Conservation (phyloP, 1,284 basidiomycete genomes). For the Rhodotorula sp. region DNA sequence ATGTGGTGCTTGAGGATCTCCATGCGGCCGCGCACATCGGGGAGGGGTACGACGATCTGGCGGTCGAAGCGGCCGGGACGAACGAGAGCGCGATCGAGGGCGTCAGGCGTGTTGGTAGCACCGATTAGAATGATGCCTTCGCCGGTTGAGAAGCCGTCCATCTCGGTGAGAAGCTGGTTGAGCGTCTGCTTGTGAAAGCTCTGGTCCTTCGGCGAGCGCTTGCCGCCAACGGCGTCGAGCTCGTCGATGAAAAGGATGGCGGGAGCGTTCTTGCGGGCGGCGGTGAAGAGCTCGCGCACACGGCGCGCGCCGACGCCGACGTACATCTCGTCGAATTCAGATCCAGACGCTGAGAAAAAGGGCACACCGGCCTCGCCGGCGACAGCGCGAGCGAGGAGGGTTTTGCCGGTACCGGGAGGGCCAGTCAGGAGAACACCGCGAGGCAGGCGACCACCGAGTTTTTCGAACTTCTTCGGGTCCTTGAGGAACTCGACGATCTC, state of each 20-base stretch:
- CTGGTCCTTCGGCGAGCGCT: constrained; percentile 81
- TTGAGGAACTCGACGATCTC: constrained; percentile 91
- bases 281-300: constrained; percentile 90
- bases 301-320: constrained; percentile 95
- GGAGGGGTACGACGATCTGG: constrained; percentile 80
- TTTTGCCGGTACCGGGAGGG: constrained; percentile 82
- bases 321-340: constrained; percentile 86
- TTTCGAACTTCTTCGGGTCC: constrained; percentile 81
- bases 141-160: constrained; percentile 87
- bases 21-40: constrained; percentile 75
- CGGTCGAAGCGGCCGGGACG: constrained; percentile 93
- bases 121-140: constrained; percentile 92
- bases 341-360: constrained; percentile 70
- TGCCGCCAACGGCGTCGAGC: constrained; percentile 87
- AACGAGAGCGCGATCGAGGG: constrained; percentile 76
- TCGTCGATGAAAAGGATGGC: constrained; percentile 96
- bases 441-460: constrained; percentile 83
- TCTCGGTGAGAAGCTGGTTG: constrained; percentile 89
- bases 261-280: constrained; percentile 91
- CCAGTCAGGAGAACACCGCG: constrained; percentile 86
- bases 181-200: constrained; percentile 83
- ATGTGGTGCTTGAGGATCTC: constrained; percentile 89
- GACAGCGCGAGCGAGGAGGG: constrained; percentile 89
- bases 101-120: constrained; percentile 92
- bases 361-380: constrained; percentile 96